phyloP scores from a whole-genome alignment of 768 basidiomycete genomes.

The Pulveroboletus ravenelii region DNA sequence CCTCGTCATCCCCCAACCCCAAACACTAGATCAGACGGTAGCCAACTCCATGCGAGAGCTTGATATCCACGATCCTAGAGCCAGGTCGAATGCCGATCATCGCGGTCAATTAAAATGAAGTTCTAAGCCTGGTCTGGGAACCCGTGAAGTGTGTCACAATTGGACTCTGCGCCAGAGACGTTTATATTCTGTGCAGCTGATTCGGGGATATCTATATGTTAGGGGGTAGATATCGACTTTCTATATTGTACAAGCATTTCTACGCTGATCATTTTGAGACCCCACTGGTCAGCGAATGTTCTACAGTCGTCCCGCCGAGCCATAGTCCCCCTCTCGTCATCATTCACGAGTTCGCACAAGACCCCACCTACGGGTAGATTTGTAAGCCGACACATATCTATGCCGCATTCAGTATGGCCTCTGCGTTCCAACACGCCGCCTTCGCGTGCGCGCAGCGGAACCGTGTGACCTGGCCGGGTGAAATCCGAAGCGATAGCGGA shows the following conservation, averaged over 20 bases:
- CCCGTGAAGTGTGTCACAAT: too few species aligned
- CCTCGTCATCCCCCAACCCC: too few species aligned
- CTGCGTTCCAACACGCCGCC: constrained; percentile 84
- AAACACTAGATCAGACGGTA: too few species aligned
- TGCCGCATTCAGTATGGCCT: constrained; percentile 89
- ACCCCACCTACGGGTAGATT: constrained; percentile 61
- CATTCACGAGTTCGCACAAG: constrained; percentile 93
- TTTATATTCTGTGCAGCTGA: background rate
- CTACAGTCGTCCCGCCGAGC: constrained; percentile 92
- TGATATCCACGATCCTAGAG: too few species aligned
- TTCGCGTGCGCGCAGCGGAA: constrained; percentile 80
- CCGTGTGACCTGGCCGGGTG: constrained; percentile 91
- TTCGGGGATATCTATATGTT: background rate
- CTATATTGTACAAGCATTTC: constrained; percentile 64
- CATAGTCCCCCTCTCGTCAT: constrained; percentile 86
- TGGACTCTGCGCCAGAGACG: background rate
- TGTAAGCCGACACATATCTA: constrained; percentile 83
- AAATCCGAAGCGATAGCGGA: constrained; percentile 61
- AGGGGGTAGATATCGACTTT: constrained; percentile 1
- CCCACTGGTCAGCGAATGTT: constrained; percentile 84
- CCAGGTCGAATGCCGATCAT: too few species aligned
- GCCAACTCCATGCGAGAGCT: too few species aligned
- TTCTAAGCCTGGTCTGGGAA: too few species aligned
- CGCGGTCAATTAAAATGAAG: too few species aligned
- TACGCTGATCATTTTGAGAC: constrained; percentile 91